Evolutionary conservation across 225 moss, liverwort and hornwort genomes (phyloP).

Genomic region (Pseudisothecium myosuroides): DNA sequence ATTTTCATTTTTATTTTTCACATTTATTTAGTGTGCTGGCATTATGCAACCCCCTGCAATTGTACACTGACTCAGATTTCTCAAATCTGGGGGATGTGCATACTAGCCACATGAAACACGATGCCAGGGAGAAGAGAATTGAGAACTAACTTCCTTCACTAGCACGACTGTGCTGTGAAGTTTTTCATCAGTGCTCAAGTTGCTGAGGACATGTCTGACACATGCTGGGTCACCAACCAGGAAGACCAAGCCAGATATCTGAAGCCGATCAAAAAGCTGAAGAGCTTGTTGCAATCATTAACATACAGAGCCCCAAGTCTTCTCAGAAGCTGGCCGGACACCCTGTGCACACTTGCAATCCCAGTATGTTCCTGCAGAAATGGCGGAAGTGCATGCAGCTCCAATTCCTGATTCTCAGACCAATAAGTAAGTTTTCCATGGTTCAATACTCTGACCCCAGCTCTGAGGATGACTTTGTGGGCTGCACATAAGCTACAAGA

Average conservation of each 20-base stretch:
- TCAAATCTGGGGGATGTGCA: conserved; percentile 1
- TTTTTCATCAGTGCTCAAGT: not conserved
- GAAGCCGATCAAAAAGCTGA: conserved; percentile 13
- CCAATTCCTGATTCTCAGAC: not conserved
- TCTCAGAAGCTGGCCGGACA: conserved; percentile 2
- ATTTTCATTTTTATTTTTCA: too few species aligned
- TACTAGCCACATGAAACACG: not conserved
- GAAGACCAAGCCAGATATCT: conserved; percentile 22
- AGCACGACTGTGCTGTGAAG: not conserved
- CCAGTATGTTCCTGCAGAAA: not conserved
- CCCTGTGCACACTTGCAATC: not conserved
- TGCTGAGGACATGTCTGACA: conserved; percentile 10
- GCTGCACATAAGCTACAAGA: not conserved
- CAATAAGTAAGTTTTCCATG: not conserved
- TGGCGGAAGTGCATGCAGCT: not conserved
- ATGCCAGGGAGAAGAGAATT: not conserved
- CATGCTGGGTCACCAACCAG: conserved; percentile 3
- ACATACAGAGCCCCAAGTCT: not conserved
- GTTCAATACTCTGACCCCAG: not conserved
- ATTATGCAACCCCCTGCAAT: not conserved
- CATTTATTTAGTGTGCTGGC: not conserved
- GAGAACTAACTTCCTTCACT: not conserved
- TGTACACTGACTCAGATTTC: conserved; percentile 21
- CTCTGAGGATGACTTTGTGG: not conserved
- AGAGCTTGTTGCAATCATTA: conserved; percentile 23